phyloP scores from a whole-genome alignment of 352 stramenopile genomes.

The Globisporangium polare region DNA sequence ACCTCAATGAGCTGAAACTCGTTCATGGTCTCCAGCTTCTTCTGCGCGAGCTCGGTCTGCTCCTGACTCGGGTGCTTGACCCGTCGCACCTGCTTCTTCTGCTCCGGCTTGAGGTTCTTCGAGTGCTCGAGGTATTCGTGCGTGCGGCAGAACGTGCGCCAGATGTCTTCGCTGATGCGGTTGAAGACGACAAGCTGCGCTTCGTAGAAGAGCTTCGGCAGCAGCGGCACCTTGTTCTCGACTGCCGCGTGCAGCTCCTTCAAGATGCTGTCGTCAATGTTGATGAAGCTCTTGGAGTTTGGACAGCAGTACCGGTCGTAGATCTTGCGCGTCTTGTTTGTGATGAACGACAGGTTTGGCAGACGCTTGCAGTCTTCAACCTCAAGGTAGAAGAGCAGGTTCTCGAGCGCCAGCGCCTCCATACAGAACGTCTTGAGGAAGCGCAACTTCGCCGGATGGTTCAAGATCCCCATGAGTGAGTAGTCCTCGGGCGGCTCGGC shows the following conservation, averaged over 20 bases:
- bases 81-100: neutral
- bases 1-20: constrained; percentile 73
- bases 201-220: constrained; percentile 74
- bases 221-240: constrained; percentile 36
- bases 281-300: constrained; percentile 45
- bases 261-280: constrained; percentile 28
- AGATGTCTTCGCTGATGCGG: constrained; percentile 67
- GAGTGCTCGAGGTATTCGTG: constrained; percentile 71
- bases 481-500: constrained; percentile 42
- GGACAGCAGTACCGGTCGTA: constrained; percentile 73
- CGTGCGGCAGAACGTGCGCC: constrained; percentile 62
- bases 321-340: constrained; percentile 71
- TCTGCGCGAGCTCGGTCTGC: constrained; percentile 39
- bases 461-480: constrained; percentile 55
- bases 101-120: constrained; percentile 27
- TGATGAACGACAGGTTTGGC: constrained; percentile 78
- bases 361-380: constrained; percentile 83
- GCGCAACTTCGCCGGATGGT: constrained; percentile 67
- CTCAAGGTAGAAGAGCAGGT: constrained; percentile 81
- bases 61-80: constrained; percentile 20
- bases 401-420: constrained; percentile 75
- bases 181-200: constrained; percentile 51
- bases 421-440: constrained; percentile 88
- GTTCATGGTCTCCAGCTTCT: constrained; percentile 53
- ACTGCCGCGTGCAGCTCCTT: constrained; percentile 44